Evolutionary conservation across 768 basidiomycete genomes (phyloP), one percentile per base, ranked within the genome.

Genomic region (Kwoniella sp.): DNA sequence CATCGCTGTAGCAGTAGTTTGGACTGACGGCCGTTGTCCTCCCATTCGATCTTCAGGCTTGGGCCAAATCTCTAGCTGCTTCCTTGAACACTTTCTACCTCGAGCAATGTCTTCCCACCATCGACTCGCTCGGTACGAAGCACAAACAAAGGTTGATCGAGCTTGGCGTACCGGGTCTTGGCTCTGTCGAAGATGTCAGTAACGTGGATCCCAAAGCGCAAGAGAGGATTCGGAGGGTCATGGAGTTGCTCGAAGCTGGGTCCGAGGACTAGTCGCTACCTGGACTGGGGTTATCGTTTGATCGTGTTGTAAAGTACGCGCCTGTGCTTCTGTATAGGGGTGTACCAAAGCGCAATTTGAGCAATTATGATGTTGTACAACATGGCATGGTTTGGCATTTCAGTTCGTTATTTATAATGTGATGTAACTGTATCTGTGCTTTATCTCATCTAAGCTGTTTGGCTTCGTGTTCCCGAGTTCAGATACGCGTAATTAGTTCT

Each of bases 141-240:
- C 76, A 77, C 3, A 47, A 55, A 20, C 59, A 71, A 30, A 30
- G 67, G 37, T 60, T 77, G 29, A 30, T 65, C 11, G 68, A 72
- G 22, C 60, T 77, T 9, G 76, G 76, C 8, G 73, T 73, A 8
- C 73, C 76, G 25, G 76, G 76, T 13, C 60, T 77, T 11, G 69
- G 66, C 2, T 61, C 51, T 22, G 69, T 60, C 4, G 66, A 63
- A 22, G 57, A 30, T 50, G 34, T 13, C 34, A 34, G 34, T 34
- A 37, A 37, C 41, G 9, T 17, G 15, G 28, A 48, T 3, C 68
- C 68, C 34, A 68, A 67, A 37, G 54, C 54, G 1, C 56, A 48
- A 25, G 72, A 65, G 56, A 64, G 76, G 45, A 52, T 71, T 7
- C 64, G 63, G 60, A 65, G 65, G 70, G 72, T 77, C 30, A 73